These are phyloP conservation scores for Aaosphaeria pasadenensis DNA, from an alignment of 2,329 filamentous ascomycete genomes.

Conservation along the genomic window DNA sequence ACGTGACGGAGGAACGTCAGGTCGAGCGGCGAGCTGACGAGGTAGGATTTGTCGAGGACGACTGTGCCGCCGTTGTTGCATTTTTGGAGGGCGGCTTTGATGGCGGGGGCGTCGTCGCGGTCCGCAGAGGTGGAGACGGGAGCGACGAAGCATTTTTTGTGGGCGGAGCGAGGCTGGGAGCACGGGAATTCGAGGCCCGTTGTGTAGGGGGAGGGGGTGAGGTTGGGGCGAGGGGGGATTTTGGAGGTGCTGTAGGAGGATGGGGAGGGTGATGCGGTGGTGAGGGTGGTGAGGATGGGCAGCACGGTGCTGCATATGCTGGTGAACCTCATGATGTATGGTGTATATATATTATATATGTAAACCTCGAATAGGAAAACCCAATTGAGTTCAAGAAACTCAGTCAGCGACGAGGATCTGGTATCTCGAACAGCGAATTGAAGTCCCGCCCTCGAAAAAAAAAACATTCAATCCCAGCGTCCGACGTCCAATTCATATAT, in stretches of 20 bases:
- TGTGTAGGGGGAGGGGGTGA: not conserved
- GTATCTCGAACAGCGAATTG: no score
- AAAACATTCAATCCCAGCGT: no score
- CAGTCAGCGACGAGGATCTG: no score
- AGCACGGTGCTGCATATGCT: no score
- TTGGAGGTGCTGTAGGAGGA: not conserved
- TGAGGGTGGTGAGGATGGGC: no score
- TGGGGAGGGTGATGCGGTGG: no score
- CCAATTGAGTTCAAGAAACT: no score
- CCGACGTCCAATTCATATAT: no score
- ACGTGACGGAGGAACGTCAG: conserved; percentile 62
- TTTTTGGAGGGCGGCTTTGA: conserved; percentile 54
- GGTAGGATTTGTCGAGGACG: conserved; percentile 59
- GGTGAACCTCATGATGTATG: no score
- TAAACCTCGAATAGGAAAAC: no score
- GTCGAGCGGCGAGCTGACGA: conserved; percentile 62
- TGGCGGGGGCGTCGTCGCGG: conserved; percentile 50
- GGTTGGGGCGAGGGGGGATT: not conserved
- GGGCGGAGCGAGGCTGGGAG: not conserved
- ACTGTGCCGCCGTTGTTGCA: conserved; percentile 65
- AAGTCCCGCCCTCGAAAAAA: no score
- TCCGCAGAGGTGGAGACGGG: conserved; percentile 37
- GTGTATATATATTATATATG: no score
- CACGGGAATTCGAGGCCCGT: not conserved
- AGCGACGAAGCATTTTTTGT: not conserved